Conservation (phyloP, 2,329 filamentous ascomycete species). For the Coleophoma eucalyptorum region DNA sequence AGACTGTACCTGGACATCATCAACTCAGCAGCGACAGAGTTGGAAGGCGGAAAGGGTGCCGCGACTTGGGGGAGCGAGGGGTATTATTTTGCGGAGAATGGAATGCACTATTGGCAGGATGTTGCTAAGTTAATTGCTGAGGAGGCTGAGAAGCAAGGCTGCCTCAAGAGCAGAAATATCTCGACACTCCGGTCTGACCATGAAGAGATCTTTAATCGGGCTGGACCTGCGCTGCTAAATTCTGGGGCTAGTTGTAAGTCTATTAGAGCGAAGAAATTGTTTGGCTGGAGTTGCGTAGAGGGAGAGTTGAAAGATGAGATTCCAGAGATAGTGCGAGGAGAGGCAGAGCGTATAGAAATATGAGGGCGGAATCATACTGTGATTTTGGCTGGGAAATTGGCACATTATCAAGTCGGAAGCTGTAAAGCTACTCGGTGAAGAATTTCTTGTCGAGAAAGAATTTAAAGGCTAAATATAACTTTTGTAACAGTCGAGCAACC, state of each 20-base stretch:
- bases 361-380: too few relatives aligned
- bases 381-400: too few relatives aligned
- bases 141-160: slow-evolving; percentile 49
- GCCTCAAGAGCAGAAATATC: slow-evolving; percentile 15
- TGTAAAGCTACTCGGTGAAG: too few relatives aligned
- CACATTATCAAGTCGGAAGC: too few relatives aligned
- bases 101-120: slow-evolving; percentile 60
- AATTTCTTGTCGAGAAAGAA: too few relatives aligned
- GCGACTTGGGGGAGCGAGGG: slow-evolving; percentile 51
- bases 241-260: neutral
- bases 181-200: neutral
- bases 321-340: neutral
- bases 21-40: slow-evolving; percentile 42
- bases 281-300: neutral
- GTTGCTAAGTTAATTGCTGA: slow-evolving; percentile 51
- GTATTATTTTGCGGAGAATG: slow-evolving; percentile 66
- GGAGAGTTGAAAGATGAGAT: neutral
- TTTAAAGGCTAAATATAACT: too few relatives aligned
- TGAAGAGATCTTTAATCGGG: neutral
- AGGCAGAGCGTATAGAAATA: too few relatives aligned
- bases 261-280: neutral
- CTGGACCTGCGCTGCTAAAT: neutral
- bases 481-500: too few relatives aligned
- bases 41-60: slow-evolving; percentile 13
- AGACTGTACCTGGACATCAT: slow-evolving; percentile 47